These are phyloP conservation scores for Fomitiporia mediterranea DNA, from an alignment of 1,284 basidiomycete species.

Conservation along the genomic window DNA sequence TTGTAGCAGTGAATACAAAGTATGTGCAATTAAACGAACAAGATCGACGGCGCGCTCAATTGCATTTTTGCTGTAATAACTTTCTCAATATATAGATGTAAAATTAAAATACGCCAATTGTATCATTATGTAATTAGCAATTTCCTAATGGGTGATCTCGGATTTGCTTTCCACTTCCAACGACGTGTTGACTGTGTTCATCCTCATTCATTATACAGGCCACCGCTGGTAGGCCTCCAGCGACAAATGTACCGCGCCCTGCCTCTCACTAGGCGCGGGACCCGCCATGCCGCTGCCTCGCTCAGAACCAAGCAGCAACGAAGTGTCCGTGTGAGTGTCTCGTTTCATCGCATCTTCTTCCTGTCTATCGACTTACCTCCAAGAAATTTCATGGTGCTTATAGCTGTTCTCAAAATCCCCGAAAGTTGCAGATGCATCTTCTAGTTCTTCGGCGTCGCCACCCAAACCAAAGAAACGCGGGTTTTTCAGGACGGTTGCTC, in stretches of 20 bases:
- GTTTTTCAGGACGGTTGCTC: slow-evolving; percentile 46
- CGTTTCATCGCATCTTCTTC: neutral
- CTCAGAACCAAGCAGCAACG: slow-evolving; percentile 44
- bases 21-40: too few relatives aligned
- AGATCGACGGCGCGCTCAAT: too few relatives aligned
- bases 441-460: slow-evolving; percentile 27
- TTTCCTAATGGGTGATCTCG: neutral
- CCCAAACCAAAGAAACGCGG: slow-evolving; percentile 50
- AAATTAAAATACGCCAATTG: neutral
- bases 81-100: neutral
- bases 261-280: slow-evolving; percentile 47
- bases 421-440: slow-evolving; percentile 49
- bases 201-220: neutral
- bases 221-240: slow-evolving; percentile 6
- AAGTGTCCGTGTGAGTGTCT: slow-evolving; percentile 11
- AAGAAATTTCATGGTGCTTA: neutral
- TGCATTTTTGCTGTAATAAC: too few relatives aligned
- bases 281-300: slow-evolving; percentile 39
- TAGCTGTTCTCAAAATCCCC: slow-evolving; percentile 27
- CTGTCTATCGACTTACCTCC: neutral
- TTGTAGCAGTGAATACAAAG: too few relatives aligned
- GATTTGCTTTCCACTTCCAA: neutral
- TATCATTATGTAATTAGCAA: too few relatives aligned
- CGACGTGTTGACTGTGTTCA: too few relatives aligned
- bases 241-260: slow-evolving; percentile 53